Evolutionary conservation across 1,284 basidiomycete species (phyloP).

Genomic region (Rhizoctonia solani): DNA sequence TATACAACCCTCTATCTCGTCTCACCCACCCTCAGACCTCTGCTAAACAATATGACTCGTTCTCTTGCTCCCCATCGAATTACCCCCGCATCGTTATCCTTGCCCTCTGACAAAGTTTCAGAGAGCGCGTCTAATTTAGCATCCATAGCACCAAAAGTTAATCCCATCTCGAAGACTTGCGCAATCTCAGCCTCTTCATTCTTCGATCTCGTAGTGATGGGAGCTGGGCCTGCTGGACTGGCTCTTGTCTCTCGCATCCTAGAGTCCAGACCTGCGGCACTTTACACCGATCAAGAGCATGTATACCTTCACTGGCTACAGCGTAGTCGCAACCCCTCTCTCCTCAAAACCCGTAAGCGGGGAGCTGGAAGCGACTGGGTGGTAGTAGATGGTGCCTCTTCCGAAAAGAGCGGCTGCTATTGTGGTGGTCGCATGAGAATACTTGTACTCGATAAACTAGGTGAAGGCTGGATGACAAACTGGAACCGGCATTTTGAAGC

Average conservation of each 20-base stretch:
- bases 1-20: no score
- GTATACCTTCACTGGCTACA: slow-evolving; percentile 2
- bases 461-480: neutral
- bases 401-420: neutral
- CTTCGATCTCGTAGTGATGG: slow-evolving; percentile 4
- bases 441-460: neutral
- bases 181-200: neutral
- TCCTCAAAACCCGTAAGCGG: neutral
- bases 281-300: slow-evolving; percentile 7
- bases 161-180: neutral
- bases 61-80: neutral
- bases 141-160: neutral
- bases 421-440: neutral
- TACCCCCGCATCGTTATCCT: neutral
- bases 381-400: neutral
- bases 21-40: no score
- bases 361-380: neutral
- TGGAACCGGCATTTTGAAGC: neutral
- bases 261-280: neutral
- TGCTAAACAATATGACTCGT: neutral
- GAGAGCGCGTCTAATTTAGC: neutral
- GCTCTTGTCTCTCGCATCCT: neutral
- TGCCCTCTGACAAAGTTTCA: neutral
- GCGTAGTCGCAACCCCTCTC: neutral
- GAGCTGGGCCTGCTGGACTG: neutral